Evolutionary conservation across 2,329 filamentous ascomycete species (phyloP), one percentile per base, ranked within the genome.

Genomic region (Atkinsonella hypoxylon): DNA sequence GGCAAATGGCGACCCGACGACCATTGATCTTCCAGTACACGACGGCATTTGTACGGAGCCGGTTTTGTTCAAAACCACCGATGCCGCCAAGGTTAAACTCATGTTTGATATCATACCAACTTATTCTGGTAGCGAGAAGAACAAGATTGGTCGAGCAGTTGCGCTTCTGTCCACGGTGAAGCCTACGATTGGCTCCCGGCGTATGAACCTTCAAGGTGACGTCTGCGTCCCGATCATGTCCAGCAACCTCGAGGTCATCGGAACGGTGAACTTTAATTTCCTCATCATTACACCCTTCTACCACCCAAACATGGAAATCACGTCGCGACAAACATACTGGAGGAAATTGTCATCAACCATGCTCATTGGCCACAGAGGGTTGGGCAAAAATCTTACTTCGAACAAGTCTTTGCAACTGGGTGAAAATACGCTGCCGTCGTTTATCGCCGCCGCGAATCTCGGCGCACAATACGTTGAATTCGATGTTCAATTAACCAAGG

Each of bases 401-500:
- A 87, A 89, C 62, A 87, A 83, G 54, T 96, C 90, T 2, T 74
- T 98, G 34, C 94, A 98, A 64, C 75, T 98, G 1, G 94, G 93
- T 53, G 93, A 98, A 68, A 98, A 98, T 65, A 98, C 93, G 0
- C 76, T 98, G 26, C 86, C 85, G 51, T 97, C 93, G 0, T 98
- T 98, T 68, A 95, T 97, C 61, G 89, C 91, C 2, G 93, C 93
- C 2, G 90, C 91, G 42, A 97, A 96, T 58, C 69, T 98, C 48
- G 93, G 93, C 9, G 93, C 81, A 3, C 78, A 83, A 51, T 85
- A 84, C 58, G 81, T 85, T 45, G 81, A 84, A 58, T 83, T 86
- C 61, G 93, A 98, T 64, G 93, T 98, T 0, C 93, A 98, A 64
- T 74, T 98, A 39, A 98, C 93, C n/a, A 98, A 98, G 63, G 93